Conservation (phyloP, 352 stramenopile species). For the Globisporangium emineosum region DNA sequence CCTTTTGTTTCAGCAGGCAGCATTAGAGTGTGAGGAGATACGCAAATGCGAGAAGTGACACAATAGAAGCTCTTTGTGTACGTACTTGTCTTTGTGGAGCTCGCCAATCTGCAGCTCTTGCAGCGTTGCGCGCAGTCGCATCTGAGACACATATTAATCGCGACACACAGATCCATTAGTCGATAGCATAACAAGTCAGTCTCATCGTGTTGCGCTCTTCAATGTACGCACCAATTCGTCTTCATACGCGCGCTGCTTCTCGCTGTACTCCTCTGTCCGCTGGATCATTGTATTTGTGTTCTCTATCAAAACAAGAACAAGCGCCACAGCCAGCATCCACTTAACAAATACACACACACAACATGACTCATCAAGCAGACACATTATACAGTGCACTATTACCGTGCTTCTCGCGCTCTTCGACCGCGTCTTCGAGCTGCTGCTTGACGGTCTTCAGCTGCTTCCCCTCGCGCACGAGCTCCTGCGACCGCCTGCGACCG, state of each 20-base stretch:
- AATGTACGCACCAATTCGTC: slow-evolving; percentile 38
- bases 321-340: background rate
- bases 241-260: slow-evolving; percentile 29
- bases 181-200: background rate
- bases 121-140: slow-evolving; percentile 19
- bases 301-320: slow-evolving; percentile 24
- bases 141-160: slow-evolving; percentile 7
- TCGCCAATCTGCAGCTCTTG: slow-evolving; percentile 23
- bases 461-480: slow-evolving; percentile 26
- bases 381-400: background rate
- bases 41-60: too few species aligned
- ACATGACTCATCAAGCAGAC: too few species aligned
- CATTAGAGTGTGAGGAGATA: too few species aligned
- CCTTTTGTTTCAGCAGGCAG: too few species aligned
- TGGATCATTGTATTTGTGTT: slow-evolving; percentile 44
- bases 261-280: slow-evolving; percentile 29
- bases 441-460: slow-evolving; percentile 26
- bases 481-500: slow-evolving; percentile 20
- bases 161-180: background rate
- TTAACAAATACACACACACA: background rate
- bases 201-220: too few species aligned
- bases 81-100: slow-evolving; percentile 20
- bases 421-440: slow-evolving; percentile 26
- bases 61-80: background rate
- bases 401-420: slow-evolving; percentile 41